Conservation (phyloP, 1,139 yeast genomes). For the Yamadazyma epiphylla region DNA sequence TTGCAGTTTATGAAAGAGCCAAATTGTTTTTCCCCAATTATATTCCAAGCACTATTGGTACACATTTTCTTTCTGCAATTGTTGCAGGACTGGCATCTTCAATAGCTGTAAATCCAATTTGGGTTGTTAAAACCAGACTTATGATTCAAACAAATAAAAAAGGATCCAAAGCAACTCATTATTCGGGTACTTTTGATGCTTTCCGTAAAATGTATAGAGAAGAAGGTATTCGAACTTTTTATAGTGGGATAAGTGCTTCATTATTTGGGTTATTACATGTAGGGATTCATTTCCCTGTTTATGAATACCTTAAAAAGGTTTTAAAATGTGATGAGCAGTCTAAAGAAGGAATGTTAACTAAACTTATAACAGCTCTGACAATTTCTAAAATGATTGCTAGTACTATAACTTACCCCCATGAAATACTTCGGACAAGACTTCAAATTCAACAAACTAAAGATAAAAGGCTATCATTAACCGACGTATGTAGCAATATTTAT, state of each 20-base stretch:
- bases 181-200: conserved; percentile 81
- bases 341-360: conserved; percentile 38
- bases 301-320: conserved; percentile 67
- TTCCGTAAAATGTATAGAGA: conserved; percentile 69
- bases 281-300: conserved; percentile 96
- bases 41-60: conserved; percentile 44
- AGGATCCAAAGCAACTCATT: conserved; percentile 31
- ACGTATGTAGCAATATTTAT: conserved; percentile 42
- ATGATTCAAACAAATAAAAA: conserved; percentile 78
- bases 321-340: conserved; percentile 32
- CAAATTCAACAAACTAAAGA: conserved; percentile 46
- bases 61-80: conserved; percentile 77
- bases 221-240: conserved; percentile 83
- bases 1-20: conserved; percentile 80
- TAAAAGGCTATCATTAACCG: conserved; percentile 8
- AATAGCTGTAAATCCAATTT: conserved; percentile 87
- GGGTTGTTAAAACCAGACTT: conserved; percentile 94
- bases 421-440: conserved; percentile 86
- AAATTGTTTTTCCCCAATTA: conserved; percentile 41
- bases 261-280: conserved; percentile 88
- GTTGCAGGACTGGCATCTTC: conserved; percentile 89
- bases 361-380: conserved; percentile 65
- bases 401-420: conserved; percentile 91
- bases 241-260: conserved; percentile 88
- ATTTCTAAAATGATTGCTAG: conserved; percentile 87